Base-by-base conservation (phyloP, 2,329 filamentous ascomycete genomes). In the Ascochyta lentis region DNA sequence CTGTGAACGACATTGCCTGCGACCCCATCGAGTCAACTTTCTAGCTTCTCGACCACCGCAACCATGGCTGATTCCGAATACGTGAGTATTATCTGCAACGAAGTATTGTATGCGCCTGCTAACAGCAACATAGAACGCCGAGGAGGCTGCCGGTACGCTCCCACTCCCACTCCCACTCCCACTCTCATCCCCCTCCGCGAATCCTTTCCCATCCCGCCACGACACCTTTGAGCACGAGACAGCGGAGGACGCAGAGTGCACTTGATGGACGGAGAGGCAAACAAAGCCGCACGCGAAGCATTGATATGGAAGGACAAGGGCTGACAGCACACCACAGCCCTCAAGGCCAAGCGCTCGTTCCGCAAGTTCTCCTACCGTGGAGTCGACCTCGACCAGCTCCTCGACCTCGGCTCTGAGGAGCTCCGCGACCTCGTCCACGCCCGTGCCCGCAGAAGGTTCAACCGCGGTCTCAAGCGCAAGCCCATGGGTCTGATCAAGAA, bases 401-500 rank as follows among this genome's bases (percentile, higher is more conserved):
- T 99, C 79, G 95, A 99, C 83, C 93, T 99, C 79, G 91, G 89
- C 79, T 96, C 93, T 78, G 95, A 98, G 82, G 91, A 98, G 84
- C 92, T 99, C 82, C 93, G 95, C 78, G 93, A 97, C 90, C 91
- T 99, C 81, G 93, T 99, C 78, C 95, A 99, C 86, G 95, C 95
- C 78, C 95, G 95, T 81, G 95, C 95, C 79, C 94, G 95, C 80
- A 89, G 95, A 82, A 89, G 96, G 81, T 98, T 99, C 90, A 98
- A 98, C 90, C 94, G 95, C 73, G 95, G 95, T 77, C 90, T 99
- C 77, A 99, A 98, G 91, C 93, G 95, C 86, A 96, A 96, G 87
- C 95, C 95, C 77, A 98, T 99, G 95, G 95, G 95, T 76, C 86
- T 99, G 78, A 98, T 99, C 89, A 98, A 98, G 92, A 99, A 99